Conservation (phyloP, 768 basidiomycete species). For the Leccinum imitatum region DNA sequence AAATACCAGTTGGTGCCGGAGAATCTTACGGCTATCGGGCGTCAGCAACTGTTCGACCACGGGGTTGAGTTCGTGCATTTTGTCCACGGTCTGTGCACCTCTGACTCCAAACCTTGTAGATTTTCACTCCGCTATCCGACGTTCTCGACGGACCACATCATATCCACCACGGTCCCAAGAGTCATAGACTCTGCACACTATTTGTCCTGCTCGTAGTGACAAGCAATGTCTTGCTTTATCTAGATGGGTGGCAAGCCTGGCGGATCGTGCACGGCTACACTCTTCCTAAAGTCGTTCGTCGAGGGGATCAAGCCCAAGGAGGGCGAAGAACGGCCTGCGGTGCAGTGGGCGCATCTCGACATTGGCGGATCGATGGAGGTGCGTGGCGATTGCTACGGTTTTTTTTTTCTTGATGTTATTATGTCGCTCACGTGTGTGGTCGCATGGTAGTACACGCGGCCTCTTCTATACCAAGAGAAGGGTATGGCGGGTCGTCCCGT, state of each 20-base stretch:
- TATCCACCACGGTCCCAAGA: constrained; percentile 17
- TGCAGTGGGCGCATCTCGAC: constrained; percentile 88
- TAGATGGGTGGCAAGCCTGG: constrained; percentile 72
- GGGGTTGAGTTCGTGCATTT: constrained; percentile 35
- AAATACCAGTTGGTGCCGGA: constrained; percentile 33
- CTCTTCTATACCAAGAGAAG: constrained; percentile 62
- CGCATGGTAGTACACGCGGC: constrained; percentile 43
- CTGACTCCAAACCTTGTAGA: constrained; percentile 4
- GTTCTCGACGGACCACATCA: constrained; percentile 12
- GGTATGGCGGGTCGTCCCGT: constrained; percentile 83
- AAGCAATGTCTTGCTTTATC: constrained; percentile 1
- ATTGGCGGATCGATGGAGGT: constrained; percentile 81
- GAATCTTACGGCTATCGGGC: constrained; percentile 38
- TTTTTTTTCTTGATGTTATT: background rate
- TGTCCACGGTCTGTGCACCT: background rate
- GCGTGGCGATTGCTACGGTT: constrained; percentile 20
- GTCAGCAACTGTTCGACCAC: constrained; percentile 40
- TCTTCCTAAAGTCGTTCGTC: constrained; percentile 84
- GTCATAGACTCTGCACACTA: constrained; percentile 43
- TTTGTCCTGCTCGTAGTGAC: constrained; percentile 1
- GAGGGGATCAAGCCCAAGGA: constrained; percentile 67
- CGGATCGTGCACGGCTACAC: constrained; percentile 77
- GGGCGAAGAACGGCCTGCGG: constrained; percentile 47
- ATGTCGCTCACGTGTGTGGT: background rate
- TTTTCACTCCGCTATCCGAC: constrained; percentile 24